Percentiles rank a stretch among this genome's conserved stretches.
Conservation (phyloP, 495 filamentous ascomycete species). For the Usnea hakonensis region DNA sequence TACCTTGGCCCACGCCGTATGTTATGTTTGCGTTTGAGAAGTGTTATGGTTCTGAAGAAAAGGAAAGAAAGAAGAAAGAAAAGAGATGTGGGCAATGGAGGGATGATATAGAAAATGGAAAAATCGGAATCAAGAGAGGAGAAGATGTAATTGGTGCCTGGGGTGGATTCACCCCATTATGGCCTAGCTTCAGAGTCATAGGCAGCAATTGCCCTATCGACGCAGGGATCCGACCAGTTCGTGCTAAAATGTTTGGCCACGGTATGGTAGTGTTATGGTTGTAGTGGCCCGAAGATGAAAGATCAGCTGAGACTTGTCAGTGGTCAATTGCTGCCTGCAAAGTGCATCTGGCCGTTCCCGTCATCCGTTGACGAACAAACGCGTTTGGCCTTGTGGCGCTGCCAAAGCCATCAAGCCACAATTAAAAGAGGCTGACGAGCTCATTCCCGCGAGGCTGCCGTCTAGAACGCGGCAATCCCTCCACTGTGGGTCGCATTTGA, state of each 20-base stretch:
- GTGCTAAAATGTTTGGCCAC: background rate
- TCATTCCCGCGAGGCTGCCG: background rate
- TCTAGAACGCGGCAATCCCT: too few species aligned
- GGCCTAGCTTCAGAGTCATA: conserved; percentile 20
- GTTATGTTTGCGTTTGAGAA: background rate
- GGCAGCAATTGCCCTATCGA: conserved; percentile 11
- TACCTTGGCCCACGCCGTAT: background rate
- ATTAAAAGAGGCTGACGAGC: background rate
- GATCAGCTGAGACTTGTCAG: background rate
- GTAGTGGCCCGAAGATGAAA: too few species aligned
- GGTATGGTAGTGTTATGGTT: too few species aligned
- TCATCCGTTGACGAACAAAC: background rate
- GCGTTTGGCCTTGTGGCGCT: background rate
- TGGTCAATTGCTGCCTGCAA: conserved; percentile 16
- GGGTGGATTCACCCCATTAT: background rate
- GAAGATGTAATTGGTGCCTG: background rate
- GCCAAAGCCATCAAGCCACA: background rate
- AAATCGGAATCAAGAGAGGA: background rate
- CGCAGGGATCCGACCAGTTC: background rate
- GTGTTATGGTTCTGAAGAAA: too few species aligned
- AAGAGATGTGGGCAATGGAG: background rate
- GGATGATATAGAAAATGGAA: background rate
- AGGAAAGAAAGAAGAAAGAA: background rate
- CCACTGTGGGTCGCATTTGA: too few species aligned
- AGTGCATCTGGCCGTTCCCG: conserved; percentile 5